Conservation (phyloP, 257 asterid genomes). For the Penstemon barbatus region DNA sequence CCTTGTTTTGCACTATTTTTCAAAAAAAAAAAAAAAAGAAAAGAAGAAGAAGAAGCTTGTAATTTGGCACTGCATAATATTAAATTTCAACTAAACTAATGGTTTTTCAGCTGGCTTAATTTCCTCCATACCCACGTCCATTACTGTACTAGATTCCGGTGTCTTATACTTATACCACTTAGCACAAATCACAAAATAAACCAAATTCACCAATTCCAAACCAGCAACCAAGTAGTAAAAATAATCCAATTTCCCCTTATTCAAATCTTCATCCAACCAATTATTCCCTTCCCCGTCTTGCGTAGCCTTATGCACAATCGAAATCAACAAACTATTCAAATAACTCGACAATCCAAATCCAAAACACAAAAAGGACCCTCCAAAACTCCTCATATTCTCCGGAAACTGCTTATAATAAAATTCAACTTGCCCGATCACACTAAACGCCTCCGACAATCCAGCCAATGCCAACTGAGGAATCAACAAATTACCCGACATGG, state of each 20-base stretch:
- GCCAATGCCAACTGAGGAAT: slow-evolving; percentile 36
- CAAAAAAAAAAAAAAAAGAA: too few relatives aligned
- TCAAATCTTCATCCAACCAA: slow-evolving; percentile 53
- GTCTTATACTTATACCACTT: slow-evolving; percentile 46
- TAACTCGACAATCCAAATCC: slow-evolving; percentile 41
- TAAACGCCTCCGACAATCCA: slow-evolving; percentile 46
- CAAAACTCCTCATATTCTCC: slow-evolving; percentile 58
- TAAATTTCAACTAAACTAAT: slow-evolving; percentile 11
- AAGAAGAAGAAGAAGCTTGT: too few relatives aligned
- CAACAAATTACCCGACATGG: slow-evolving; percentile 50
- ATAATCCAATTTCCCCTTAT: slow-evolving; percentile 49
- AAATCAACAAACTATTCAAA: slow-evolving; percentile 40
- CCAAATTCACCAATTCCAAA: slow-evolving; percentile 40
- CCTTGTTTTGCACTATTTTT: too few relatives aligned
- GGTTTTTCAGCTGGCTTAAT: slow-evolving; percentile 26
- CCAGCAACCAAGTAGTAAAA: slow-evolving; percentile 48
- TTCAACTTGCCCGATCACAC: slow-evolving; percentile 39
- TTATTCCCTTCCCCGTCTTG: slow-evolving; percentile 20
- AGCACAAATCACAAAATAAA: slow-evolving; percentile 39
- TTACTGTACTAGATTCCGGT: not conserved
- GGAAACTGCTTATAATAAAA: slow-evolving; percentile 54
- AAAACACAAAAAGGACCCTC: slow-evolving; percentile 36
- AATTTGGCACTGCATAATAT: too few relatives aligned
- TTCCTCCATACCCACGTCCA: slow-evolving; percentile 42
- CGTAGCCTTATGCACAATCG: slow-evolving; percentile 31